phyloP scores from a whole-genome alignment of 129 eudicot genomes.

The Centaurea solstitialis region DNA sequence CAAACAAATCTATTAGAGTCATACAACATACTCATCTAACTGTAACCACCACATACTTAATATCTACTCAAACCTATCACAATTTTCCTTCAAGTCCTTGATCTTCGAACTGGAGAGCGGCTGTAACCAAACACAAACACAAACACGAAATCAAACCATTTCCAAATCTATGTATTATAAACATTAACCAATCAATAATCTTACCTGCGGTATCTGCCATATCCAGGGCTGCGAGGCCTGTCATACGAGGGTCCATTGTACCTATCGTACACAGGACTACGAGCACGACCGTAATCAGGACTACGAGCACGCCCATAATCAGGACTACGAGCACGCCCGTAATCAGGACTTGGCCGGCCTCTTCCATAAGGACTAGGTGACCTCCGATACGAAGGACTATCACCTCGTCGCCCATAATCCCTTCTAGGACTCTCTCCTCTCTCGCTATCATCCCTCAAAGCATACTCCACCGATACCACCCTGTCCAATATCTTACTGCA shows the following conservation, averaged over 20 bases:
- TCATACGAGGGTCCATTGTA: slow-evolving; percentile 72
- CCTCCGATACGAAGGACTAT: slow-evolving; percentile 47
- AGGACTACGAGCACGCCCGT: slow-evolving; percentile 75
- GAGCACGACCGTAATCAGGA: too few species aligned
- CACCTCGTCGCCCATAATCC: slow-evolving; percentile 55
- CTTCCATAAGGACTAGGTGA: slow-evolving; percentile 81
- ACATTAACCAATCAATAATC: background rate
- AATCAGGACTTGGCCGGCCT: slow-evolving; percentile 77
- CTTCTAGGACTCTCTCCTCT: slow-evolving; percentile 74
- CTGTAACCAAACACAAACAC: slow-evolving; percentile 35
- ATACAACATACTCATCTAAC: background rate
- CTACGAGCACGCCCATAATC: slow-evolving; percentile 73
- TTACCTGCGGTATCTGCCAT: slow-evolving; percentile 73
- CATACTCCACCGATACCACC: slow-evolving; percentile 96
- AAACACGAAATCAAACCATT: background rate
- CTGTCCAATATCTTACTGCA: slow-evolving; percentile 90
- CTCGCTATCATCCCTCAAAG: slow-evolving; percentile 89
- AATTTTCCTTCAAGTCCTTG: slow-evolving; percentile 46
- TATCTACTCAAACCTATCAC: background rate
- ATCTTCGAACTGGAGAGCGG: slow-evolving; percentile 85
- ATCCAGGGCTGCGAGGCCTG: slow-evolving; percentile 60
- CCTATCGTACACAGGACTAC: slow-evolving; percentile 73
- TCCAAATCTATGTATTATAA: too few species aligned
- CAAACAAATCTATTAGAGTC: background rate
- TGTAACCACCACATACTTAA: background rate